These are phyloP conservation scores for Neofusicoccum kwambonambiense DNA, from an alignment of 2,329 filamentous ascomycete species.

Conservation along the genomic window DNA sequence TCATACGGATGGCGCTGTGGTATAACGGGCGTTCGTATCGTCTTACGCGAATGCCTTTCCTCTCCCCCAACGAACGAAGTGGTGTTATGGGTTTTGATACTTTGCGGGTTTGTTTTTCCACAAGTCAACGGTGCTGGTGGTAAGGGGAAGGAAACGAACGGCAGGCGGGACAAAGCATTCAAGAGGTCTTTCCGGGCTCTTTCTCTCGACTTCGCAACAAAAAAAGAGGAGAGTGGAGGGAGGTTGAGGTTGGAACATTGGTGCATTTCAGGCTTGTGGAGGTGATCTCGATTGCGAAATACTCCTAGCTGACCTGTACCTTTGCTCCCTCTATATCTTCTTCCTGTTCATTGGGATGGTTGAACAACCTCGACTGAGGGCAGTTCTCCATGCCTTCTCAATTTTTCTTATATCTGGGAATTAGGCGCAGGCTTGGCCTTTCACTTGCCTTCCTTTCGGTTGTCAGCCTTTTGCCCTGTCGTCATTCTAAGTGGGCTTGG, in stretches of 20 bases:
- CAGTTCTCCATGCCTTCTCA: neutral
- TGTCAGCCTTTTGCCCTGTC: neutral
- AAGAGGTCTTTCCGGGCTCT: constrained; percentile 1
- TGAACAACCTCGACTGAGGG: neutral
- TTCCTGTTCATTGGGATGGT: neutral
- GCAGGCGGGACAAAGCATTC: constrained; percentile 8
- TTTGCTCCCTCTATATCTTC: neutral
- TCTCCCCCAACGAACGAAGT: constrained; percentile 1
- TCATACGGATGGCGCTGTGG: constrained; percentile 13
- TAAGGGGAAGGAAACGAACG: neutral
- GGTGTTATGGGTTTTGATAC: constrained; percentile 7
- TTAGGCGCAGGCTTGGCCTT: neutral
- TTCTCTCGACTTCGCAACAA: neutral
- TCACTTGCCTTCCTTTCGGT: constrained; percentile 8
- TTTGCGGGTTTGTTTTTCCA: constrained; percentile 13
- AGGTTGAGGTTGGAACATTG: neutral
- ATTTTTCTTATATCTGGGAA: neutral
- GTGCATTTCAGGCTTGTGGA: neutral
- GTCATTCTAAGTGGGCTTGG: neutral
- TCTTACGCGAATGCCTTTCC: constrained; percentile 6
- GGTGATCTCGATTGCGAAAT: neutral
- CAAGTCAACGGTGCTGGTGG: constrained; percentile 8
- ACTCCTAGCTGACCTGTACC: neutral
- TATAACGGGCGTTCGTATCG: constrained; percentile 13
- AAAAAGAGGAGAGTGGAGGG: neutral